Conservation (phyloP, 2,329 filamentous ascomycete species). For the Microdochium paspali region DNA sequence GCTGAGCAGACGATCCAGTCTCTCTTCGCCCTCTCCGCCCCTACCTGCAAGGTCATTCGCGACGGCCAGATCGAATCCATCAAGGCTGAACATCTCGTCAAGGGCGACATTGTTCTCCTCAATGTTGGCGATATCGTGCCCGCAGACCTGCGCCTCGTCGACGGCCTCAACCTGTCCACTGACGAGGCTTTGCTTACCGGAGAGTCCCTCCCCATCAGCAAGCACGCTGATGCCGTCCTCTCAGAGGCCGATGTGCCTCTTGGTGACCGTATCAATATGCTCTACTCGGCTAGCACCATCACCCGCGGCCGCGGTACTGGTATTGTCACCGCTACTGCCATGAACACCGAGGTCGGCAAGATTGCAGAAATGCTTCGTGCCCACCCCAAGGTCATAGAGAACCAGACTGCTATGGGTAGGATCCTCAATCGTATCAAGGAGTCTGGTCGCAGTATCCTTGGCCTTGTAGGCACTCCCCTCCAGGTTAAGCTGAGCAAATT, state of each 20-base stretch:
- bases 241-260: conserved; percentile 45
- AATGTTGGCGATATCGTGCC: conserved; percentile 60
- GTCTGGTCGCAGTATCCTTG: conserved; percentile 43
- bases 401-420: conserved; percentile 33
- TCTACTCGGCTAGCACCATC: conserved; percentile 63
- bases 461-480: conserved; percentile 68
- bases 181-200: conserved; percentile 70
- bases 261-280: conserved; percentile 62
- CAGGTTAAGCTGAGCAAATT: conserved; percentile 81
- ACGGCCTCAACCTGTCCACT: conserved; percentile 64
- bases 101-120: conserved; percentile 55
- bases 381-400: conserved; percentile 39
- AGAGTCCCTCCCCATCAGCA: conserved; percentile 61
- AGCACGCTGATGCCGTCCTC: conserved; percentile 49
- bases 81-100: conserved; percentile 49
- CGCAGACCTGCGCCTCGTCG: conserved; percentile 55
- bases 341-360: conserved; percentile 66
- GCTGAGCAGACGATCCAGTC: conserved; percentile 55
- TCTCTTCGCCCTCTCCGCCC: conserved; percentile 46
- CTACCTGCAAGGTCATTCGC: conserved; percentile 49
- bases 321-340: conserved; percentile 61
- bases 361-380: conserved; percentile 63
- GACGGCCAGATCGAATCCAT: conserved; percentile 39
- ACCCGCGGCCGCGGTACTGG: conserved; percentile 61
- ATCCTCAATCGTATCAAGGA: conserved; percentile 33